A percentile compares a stretch with the other conserved stretches of the same genome.
phyloP scores from a whole-genome alignment of 305 asterid genomes.

The Rubia tinctorum region DNA sequence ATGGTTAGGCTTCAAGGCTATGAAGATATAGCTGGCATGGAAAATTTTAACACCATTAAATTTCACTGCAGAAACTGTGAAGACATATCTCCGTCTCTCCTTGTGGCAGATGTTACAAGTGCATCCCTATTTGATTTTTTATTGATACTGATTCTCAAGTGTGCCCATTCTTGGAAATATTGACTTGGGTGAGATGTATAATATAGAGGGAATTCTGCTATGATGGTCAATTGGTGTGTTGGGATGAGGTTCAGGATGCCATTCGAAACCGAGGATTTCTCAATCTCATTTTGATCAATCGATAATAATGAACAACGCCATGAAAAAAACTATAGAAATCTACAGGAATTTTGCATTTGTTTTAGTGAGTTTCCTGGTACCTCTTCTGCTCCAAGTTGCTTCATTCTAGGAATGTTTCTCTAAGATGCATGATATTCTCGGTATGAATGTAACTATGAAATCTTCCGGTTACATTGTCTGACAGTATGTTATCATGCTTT shows the following conservation, averaged over 20 bases:
- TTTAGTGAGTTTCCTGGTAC: conserved; percentile 71
- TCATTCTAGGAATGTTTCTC: neutral
- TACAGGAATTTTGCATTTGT: conserved; percentile 84
- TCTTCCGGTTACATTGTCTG: neutral
- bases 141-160: neutral
- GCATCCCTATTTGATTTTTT: conserved; percentile 32
- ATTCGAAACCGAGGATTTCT: no score
- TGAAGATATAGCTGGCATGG: no score
- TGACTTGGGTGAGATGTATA: neutral
- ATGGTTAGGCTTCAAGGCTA: neutral
- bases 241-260: no score
- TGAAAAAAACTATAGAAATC: conserved; percentile 59
- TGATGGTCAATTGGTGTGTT: no score
- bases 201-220: neutral
- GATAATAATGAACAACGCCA: conserved; percentile 64
- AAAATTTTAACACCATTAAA: conserved; percentile 3
- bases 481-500: neutral
- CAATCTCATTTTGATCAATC: no score
- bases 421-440: neutral
- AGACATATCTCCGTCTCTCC: conserved; percentile 67
- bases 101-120: conserved; percentile 49
- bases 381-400: neutral
- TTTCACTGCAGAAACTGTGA: conserved; percentile 49
- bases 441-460: neutral
- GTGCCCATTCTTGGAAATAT: no score